Evolutionary conservation across 176 grass and related monocot genomes (phyloP), one percentile per base, ranked within the genome.

Genomic region (Cymbopogon citratus): DNA sequence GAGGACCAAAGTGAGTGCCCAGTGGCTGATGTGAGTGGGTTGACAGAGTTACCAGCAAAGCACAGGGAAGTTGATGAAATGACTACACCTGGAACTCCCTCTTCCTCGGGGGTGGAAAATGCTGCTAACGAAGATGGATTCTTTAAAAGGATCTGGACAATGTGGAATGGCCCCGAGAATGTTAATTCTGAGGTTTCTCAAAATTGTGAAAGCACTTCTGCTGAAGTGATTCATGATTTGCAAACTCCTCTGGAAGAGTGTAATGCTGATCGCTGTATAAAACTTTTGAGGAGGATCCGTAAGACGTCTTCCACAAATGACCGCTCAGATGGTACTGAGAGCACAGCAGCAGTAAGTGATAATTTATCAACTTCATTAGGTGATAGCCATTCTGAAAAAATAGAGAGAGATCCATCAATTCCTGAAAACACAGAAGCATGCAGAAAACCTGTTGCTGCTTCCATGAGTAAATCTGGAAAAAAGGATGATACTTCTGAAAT

Each of bases 131-230:
- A 86, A 49, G 54, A 76, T 54, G 75, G 87, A 23, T 45, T 85
- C 74, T 80, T 92, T 51, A 79, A 86, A 86, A 89, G 80, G 87
- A 83, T 89, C 66, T 77, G 63, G 83, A 70, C 83, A 60, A 19
- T 80, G 38, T 89, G 80, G 80, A 87, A 79, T n/a, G 87, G 75
- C 19, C 13, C 76, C 5, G 64, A 84, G n/a, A 71, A 66, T 81
- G 21, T 71, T n/a, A 86, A 84, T 11, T 24, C 14, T 76, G 80
- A 86, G 46, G 54, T 75, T 79, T 74, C 86, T 82, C 81, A 54
- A 75, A 54, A 71, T 83, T 10, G 27, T 68, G 84, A 79, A 90
- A 76, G 12, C 19, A 84, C 62, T 78, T 81, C 71, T 54, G 65
- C 75, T 81, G 48, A 77, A 72, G 70, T 70, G 26, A 39, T 65